phyloP scores from a whole-genome alignment of 2,329 filamentous ascomycete species.

The Pseudogymnoascus sp. region DNA sequence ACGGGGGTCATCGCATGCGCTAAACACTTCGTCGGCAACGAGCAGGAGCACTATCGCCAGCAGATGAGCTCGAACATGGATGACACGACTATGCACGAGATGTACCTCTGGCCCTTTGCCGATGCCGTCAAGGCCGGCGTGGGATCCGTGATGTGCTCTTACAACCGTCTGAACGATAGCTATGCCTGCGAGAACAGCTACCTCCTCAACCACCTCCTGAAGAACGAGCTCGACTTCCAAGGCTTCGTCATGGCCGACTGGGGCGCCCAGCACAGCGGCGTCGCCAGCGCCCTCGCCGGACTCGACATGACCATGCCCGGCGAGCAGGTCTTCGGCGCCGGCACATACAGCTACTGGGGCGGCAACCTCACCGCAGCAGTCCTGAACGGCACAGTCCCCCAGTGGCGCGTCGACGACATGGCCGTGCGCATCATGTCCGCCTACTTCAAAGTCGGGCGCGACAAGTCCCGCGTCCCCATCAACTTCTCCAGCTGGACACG shows the following conservation, averaged over 20 bases:
- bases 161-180: conserved; percentile 75
- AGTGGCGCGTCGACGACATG: conserved; percentile 88
- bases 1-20: conserved; percentile 76
- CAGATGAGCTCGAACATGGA: conserved; percentile 40
- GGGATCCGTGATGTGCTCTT: conserved; percentile 75
- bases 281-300: conserved; percentile 58
- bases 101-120: conserved; percentile 53
- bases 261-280: conserved; percentile 65
- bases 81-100: conserved; percentile 53
- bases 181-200: conserved; percentile 75
- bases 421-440: conserved; percentile 71
- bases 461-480: conserved; percentile 38
- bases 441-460: conserved; percentile 57
- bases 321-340: conserved; percentile 68
- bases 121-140: conserved; percentile 61
- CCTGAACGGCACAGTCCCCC: conserved; percentile 79
- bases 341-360: conserved; percentile 55
- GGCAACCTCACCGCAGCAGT: conserved; percentile 80
- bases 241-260: conserved; percentile 78
- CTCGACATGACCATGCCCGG: conserved; percentile 87
- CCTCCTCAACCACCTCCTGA: conserved; percentile 66
- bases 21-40: conserved; percentile 65
- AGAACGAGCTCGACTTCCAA: conserved; percentile 73
- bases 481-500: conserved; percentile 87
- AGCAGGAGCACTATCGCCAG: conserved; percentile 50